A percentile compares a stretch with the other conserved stretches of the same genome.
Conservation (phyloP, 1,139 yeast species). For the Yamadazyma aaseri region DNA sequence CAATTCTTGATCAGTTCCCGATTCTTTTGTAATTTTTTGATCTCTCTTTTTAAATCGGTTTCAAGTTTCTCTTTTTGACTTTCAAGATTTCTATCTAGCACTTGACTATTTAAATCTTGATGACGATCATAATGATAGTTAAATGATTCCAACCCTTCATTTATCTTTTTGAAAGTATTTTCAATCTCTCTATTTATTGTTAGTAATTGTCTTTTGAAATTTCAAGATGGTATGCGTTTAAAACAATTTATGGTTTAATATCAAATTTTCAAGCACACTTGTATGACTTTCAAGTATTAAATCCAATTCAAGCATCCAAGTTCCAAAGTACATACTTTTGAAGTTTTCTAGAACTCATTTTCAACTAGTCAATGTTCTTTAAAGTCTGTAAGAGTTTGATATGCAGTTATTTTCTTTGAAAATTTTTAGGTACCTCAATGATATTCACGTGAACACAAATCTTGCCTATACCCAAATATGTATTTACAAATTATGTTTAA, state of each 20-base stretch:
- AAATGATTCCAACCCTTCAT: conserved; percentile 88
- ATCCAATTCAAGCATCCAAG: too few species aligned
- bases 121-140: conserved; percentile 47
- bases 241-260: too few species aligned
- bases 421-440: conserved; percentile 7
- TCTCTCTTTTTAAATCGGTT: conserved; percentile 89
- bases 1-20: conserved; percentile 96
- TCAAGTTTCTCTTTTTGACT: conserved; percentile 95
- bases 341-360: conserved; percentile 40
- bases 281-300: too few species aligned
- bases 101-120: conserved; percentile 36
- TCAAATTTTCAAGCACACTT: too few species aligned
- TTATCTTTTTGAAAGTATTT: conserved; percentile 89
- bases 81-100: conserved; percentile 70
- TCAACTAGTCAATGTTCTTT: conserved; percentile 4
- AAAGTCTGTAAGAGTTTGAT: too few species aligned
- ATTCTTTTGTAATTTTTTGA: conserved; percentile 89
- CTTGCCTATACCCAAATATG: too few species aligned
- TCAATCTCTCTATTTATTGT: conserved; percentile 66
- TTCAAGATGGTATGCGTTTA: too few species aligned
- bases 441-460: conserved; percentile 1
- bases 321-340: conserved; percentile 46
- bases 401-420: conserved; percentile 8
- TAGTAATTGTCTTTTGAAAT: conserved; percentile 21
- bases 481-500: too few species aligned